phyloP scores from a whole-genome alignment of 73 alveolate species.

The Symbiodinium natans region DNA sequence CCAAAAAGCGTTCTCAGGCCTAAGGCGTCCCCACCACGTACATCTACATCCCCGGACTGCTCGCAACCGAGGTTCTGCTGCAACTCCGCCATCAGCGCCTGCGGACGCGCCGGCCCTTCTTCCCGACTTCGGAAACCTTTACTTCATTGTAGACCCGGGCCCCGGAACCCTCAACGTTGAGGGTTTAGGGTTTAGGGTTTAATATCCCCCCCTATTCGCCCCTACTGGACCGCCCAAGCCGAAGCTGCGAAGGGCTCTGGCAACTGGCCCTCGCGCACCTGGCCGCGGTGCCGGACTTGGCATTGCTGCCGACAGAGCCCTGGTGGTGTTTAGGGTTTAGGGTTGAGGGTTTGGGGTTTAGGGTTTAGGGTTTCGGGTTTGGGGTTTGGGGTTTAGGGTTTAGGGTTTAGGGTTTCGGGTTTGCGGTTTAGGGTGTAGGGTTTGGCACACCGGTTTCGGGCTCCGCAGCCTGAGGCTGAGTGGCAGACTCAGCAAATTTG shows the following conservation, averaged over 20 bases:
- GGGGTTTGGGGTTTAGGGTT: neutral
- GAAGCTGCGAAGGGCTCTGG: too few relatives aligned
- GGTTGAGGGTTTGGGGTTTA: neutral
- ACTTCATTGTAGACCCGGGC: neutral
- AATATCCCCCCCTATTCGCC: too few relatives aligned
- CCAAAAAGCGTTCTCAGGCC: too few relatives aligned
- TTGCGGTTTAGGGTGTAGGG: neutral
- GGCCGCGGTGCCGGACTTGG: neutral
- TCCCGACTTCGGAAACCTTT: too few relatives aligned
- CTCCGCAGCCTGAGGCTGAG: too few relatives aligned
- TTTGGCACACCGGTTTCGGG: neutral
- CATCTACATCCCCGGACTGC: too few relatives aligned
- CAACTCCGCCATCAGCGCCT: conserved; percentile 18
- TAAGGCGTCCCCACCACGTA: too few relatives aligned
- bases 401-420: too few relatives aligned
- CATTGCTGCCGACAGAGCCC: neutral
- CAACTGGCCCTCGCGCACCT: neutral
- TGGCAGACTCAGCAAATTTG: too few relatives aligned
- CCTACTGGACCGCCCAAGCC: too few relatives aligned
- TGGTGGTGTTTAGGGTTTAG: too few relatives aligned
- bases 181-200: too few relatives aligned
- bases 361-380: neutral
- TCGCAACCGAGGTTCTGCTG: neutral
- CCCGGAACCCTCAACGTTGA: neutral
- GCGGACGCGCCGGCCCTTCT: neutral